Percentiles rank a stretch among this genome's conserved stretches.
Evolutionary conservation across 1,284 basidiomycete species (phyloP).

Genomic region (Malassezia pachydermatis): DNA sequence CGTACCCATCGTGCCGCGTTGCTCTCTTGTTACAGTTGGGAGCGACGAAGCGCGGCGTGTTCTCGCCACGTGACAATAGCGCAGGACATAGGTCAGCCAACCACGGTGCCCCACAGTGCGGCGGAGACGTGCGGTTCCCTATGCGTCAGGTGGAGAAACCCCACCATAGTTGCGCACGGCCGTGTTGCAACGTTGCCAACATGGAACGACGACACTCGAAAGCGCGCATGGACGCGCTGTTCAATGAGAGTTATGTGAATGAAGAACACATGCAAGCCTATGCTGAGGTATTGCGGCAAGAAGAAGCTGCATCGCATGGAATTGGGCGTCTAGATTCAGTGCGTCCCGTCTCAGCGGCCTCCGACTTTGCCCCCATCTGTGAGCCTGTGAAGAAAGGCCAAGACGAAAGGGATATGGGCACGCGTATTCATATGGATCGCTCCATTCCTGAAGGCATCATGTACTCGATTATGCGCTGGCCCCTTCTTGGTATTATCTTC

Average conservation of each 20-base stretch:
- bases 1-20: no score
- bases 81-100: no score
- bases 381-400: constrained; percentile 20
- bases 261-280: constrained; percentile 2
- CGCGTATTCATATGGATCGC: constrained; percentile 22
- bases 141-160: no score
- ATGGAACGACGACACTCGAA: no score
- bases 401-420: background rate
- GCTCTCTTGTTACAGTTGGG: no score
- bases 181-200: no score
- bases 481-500: constrained; percentile 61
- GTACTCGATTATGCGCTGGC: constrained; percentile 35
- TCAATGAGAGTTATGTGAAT: constrained; percentile 5
- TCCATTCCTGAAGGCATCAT: constrained; percentile 39
- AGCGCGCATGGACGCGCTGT: no score
- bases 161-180: no score
- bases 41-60: no score
- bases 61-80: no score
- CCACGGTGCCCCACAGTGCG: no score
- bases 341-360: constrained; percentile 31
- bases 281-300: constrained; percentile 4
- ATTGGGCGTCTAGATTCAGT: background rate
- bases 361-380: constrained; percentile 45
- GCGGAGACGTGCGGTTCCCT: no score
- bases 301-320: background rate